Evolutionary conservation across 2,329 filamentous ascomycete species (phyloP).

Genomic region (Coniochaeta hoffmannii): DNA sequence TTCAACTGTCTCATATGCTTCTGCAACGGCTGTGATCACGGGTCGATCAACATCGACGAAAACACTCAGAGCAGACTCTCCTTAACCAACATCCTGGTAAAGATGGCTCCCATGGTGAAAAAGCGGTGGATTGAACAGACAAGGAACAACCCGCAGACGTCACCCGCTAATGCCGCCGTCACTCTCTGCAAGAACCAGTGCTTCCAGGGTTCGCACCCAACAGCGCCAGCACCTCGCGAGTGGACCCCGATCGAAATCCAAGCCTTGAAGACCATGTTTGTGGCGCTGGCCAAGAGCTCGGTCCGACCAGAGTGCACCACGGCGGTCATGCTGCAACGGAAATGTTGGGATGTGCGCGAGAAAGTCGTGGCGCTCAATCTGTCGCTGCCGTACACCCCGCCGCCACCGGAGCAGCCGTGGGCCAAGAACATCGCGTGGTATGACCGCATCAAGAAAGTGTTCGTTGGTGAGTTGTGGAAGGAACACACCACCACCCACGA

Average conservation of each 20-base stretch:
- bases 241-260: slow-evolving; percentile 44
- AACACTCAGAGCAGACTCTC: slow-evolving; percentile 48
- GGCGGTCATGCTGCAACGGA: slow-evolving; percentile 40
- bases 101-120: slow-evolving; percentile 21
- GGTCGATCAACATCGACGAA: slow-evolving; percentile 40
- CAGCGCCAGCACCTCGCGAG: slow-evolving; percentile 13
- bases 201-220: slow-evolving; percentile 22
- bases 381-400: slow-evolving; percentile 16
- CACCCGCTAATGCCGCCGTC: slow-evolving; percentile 12
- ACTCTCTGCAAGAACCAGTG: slow-evolving; percentile 34
- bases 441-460: slow-evolving; percentile 46
- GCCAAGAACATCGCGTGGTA: slow-evolving; percentile 46
- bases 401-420: slow-evolving; percentile 21
- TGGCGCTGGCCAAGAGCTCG: slow-evolving; percentile 33
- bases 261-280: slow-evolving; percentile 39
- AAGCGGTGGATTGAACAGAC: slow-evolving; percentile 22
- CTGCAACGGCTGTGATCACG: slow-evolving; percentile 54
- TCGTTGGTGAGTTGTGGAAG: slow-evolving; percentile 48
- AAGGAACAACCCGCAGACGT: slow-evolving; percentile 9
- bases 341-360: slow-evolving; percentile 44
- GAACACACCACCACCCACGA: slow-evolving; percentile 47
- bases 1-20: slow-evolving; percentile 53
- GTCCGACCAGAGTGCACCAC: slow-evolving; percentile 40
- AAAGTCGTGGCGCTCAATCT: slow-evolving; percentile 33
- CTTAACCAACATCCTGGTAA: slow-evolving; percentile 32